Percentiles rank a stretch among this genome's conserved stretches.
phyloP scores from a whole-genome alignment of 176 grass and related monocot species.

The Aegilops bicornis region DNA sequence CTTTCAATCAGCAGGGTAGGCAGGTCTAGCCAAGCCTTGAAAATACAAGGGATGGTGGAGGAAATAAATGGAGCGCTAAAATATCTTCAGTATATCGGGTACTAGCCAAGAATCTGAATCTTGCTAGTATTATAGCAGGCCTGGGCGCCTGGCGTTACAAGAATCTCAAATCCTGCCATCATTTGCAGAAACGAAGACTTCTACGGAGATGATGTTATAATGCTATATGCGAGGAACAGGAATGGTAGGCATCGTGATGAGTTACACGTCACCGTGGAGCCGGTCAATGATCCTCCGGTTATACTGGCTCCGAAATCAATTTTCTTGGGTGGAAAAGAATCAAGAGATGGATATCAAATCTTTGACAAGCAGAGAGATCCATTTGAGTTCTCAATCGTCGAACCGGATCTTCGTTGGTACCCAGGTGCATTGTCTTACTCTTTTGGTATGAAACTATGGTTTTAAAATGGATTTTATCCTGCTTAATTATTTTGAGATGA shows the following conservation, averaged over 20 bases:
- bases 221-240: constrained; percentile 45
- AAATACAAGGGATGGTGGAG: constrained; percentile 51
- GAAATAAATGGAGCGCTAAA: constrained; percentile 59
- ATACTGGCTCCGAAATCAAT: constrained; percentile 69
- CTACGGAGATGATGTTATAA: constrained; percentile 64
- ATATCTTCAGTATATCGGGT: constrained; percentile 73
- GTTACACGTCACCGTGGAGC: constrained; percentile 55
- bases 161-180: constrained; percentile 10
- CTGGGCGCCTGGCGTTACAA: neutral
- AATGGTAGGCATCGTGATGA: constrained; percentile 47
- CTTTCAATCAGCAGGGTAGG: constrained; percentile 47
- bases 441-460: neutral
- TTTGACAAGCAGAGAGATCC: constrained; percentile 62
- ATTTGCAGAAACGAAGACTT: constrained; percentile 70
- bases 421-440: constrained; percentile 42
- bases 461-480: neutral
- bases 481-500: neutral
- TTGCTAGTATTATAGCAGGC: neutral
- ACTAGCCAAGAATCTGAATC: constrained; percentile 26
- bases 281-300: constrained; percentile 72
- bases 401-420: constrained; percentile 65
- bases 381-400: constrained; percentile 62
- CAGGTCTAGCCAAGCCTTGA: constrained; percentile 43
- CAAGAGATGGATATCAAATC: constrained; percentile 49
- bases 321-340: constrained; percentile 50